These are phyloP conservation scores for Nitzschia inconspicua DNA, from an alignment of 108 stramenopile species.

Conservation along the genomic window DNA sequence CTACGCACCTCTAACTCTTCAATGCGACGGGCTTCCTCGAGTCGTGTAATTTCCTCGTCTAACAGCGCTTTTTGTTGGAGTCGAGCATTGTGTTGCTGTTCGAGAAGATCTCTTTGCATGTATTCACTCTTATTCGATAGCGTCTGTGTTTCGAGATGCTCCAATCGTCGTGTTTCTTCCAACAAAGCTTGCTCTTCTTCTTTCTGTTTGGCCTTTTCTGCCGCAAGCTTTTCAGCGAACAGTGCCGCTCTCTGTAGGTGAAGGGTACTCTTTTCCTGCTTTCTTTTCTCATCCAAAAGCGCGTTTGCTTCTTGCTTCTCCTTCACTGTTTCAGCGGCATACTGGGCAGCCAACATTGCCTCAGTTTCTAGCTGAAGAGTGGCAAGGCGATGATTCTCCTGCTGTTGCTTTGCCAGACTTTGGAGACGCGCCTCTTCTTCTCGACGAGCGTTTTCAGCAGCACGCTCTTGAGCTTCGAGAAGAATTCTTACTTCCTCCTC, in stretches of 20 bases:
- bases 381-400: too few species aligned
- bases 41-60: slow-evolving; percentile 13
- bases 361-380: neutral
- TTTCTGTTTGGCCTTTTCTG: slow-evolving; percentile 7
- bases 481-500: slow-evolving; percentile 1
- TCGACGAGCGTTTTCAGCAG: neutral
- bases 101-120: slow-evolving; percentile 23
- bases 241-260: neutral
- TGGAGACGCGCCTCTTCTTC: neutral
- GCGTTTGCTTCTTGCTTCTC: slow-evolving; percentile 1
- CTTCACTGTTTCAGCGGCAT: slow-evolving; percentile 15
- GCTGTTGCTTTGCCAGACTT: too few species aligned
- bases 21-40: slow-evolving; percentile 19
- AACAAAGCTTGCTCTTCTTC: slow-evolving; percentile 5
- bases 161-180: slow-evolving; percentile 19
- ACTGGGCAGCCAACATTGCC: neutral
- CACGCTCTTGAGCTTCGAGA: slow-evolving; percentile 10
- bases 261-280: too few species aligned
- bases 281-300: neutral
- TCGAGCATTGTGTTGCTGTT: slow-evolving; percentile 20
- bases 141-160: slow-evolving; percentile 10
- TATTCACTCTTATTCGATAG: slow-evolving; percentile 5
- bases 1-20: slow-evolving; percentile 18
- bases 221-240: neutral
- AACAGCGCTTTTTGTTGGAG: slow-evolving; percentile 13